Conservation (phyloP, 768 basidiomycete genomes). For the Lyophyllum atratum region DNA sequence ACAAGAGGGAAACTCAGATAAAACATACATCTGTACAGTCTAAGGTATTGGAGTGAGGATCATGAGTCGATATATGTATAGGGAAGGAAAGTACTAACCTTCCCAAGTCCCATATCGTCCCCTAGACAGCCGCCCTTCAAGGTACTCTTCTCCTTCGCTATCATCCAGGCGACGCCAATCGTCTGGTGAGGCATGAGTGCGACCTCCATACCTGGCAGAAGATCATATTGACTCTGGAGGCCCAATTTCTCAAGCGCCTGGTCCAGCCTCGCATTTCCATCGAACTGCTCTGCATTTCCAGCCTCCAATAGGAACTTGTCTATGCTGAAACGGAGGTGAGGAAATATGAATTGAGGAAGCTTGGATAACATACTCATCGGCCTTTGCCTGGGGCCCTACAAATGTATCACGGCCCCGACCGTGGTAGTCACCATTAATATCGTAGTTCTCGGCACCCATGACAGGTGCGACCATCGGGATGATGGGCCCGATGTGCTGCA, state of each 20-base stretch:
- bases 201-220: constrained; percentile 60
- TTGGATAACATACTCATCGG: constrained; percentile 48
- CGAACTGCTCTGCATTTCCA: constrained; percentile 59
- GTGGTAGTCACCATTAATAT: constrained; percentile 47
- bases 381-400: constrained; percentile 44
- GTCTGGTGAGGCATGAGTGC: constrained; percentile 70
- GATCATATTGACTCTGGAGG: constrained; percentile 45
- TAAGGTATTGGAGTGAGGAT: constrained; percentile 18
- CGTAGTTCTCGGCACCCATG: constrained; percentile 30
- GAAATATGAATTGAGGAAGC: not conserved
- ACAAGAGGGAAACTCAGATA: not conserved
- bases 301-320: constrained; percentile 55
- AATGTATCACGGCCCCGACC: constrained; percentile 48
- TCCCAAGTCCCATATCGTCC: constrained; percentile 66
- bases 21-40: constrained; percentile 50
- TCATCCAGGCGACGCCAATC: constrained; percentile 66
- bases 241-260: constrained; percentile 56
- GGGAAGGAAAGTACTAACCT: constrained; percentile 33
- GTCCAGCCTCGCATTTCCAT: constrained; percentile 60
- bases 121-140: constrained; percentile 51
- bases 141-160: constrained; percentile 43
- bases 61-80: constrained; percentile 3
- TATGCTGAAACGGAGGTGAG: constrained; percentile 35
- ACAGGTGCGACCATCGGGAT: constrained; percentile 28
- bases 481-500: constrained; percentile 3